Evolutionary conservation across 257 asterid genomes (phyloP).

Genomic region (Primulina eburnea): DNA sequence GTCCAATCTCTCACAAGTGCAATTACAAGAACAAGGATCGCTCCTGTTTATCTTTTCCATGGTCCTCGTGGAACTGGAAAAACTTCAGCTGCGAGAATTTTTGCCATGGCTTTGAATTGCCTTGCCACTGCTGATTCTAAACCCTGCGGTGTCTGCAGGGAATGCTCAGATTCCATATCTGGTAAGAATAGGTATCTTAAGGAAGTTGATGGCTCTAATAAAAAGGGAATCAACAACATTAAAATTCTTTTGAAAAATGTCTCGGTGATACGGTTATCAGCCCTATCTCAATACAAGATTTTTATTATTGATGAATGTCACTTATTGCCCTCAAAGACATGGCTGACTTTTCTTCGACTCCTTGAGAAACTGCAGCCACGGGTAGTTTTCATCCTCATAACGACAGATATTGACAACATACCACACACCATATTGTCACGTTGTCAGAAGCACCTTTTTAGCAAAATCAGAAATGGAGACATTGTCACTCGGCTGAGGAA

Average conservation of each 20-base stretch:
- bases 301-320: constrained; percentile 86
- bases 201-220: constrained; percentile 79
- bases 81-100: constrained; percentile 78
- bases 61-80: constrained; percentile 99
- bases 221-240: constrained; percentile 56
- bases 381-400: constrained; percentile 63
- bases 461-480: constrained; percentile 67
- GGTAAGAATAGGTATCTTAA: constrained; percentile 57
- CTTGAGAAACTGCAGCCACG: constrained; percentile 74
- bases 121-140: constrained; percentile 69
- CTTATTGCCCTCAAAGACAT: constrained; percentile 77
- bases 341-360: constrained; percentile 73
- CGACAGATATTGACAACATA: constrained; percentile 75
- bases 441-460: constrained; percentile 84
- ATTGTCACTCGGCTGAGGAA: constrained; percentile 67
- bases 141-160: constrained; percentile 94
- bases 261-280: constrained; percentile 36
- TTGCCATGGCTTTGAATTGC: constrained; percentile 89
- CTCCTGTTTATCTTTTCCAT: constrained; percentile 86
- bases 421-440: constrained; percentile 80
- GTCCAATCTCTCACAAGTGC: constrained; percentile 72
- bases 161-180: constrained; percentile 66
- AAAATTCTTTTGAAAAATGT: constrained; percentile 55
- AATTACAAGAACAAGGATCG: constrained; percentile 61
- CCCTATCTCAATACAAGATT: constrained; percentile 51